Evolutionary conservation across 2,329 filamentous ascomycete genomes (phyloP), one percentile per base, ranked within the genome.

Genomic region (Penicillium digitatum): DNA sequence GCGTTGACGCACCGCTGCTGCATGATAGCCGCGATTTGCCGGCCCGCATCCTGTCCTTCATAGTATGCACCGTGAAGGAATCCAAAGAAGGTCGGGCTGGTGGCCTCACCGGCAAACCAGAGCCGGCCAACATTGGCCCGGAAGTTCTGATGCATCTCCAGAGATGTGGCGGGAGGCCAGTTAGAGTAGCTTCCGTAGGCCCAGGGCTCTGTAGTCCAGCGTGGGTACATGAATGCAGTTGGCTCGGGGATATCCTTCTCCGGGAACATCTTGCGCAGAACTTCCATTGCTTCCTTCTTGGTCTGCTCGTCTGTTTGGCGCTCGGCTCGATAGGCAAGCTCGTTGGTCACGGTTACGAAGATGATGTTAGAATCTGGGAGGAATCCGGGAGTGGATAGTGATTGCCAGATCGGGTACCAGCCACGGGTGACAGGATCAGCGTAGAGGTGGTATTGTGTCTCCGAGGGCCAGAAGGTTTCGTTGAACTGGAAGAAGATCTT

Each of bases 401-500:
- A 86, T 65, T 89, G 86, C 74, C 82, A 89, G 8, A 87, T 73
- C 0, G 86, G 82, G 56, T 81, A 84, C 66, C 79, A 80, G 18
- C 81, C 80, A 9, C 80, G 76, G 4, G 66, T 70, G 4, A 68
- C 67, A 0, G 79, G 78, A 37, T 76, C 73, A 0, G 81, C 79
- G 58, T 82, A 82, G n/a, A 82, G 72, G 59, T 80, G 76, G 62
- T 77, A 83, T 52, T 83, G 78, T 0, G 77, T 80, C 38, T 78
- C 72, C 0, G 71, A 65, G 62, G 80, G 78, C 87, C 86, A 89
- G 70, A 89, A 89, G 0, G 83, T 81, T 52, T 84, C 75, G 56
- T 84, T 74, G 70, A 88, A 89, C 58, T 88, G 86, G 56, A 87
- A 73, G 71, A 89, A 89, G 57, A 89, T 82, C 67, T 89, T 89